Conservation (phyloP, 2,329 filamentous ascomycete species). For the Grosmannia penicillata region DNA sequence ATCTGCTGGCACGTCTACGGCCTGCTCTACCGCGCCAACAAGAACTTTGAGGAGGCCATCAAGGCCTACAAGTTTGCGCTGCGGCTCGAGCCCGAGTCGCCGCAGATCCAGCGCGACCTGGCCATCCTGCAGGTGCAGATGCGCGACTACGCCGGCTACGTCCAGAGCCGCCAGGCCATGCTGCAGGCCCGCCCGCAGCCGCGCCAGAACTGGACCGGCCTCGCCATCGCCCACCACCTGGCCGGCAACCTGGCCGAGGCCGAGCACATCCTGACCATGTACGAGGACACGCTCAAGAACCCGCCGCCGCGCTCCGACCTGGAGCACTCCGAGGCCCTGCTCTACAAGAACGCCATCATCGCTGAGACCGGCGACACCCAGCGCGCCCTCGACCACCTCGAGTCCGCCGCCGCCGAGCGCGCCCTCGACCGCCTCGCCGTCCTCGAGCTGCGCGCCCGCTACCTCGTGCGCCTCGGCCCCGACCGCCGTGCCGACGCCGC, state of each 20-base stretch:
- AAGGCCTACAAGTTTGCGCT: conserved; percentile 98
- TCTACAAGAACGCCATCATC: conserved; percentile 95
- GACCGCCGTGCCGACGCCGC: conserved; percentile 61
- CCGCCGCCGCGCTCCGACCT: conserved; percentile 64
- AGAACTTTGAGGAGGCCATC: conserved; percentile 98
- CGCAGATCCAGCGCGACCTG: conserved; percentile 86
- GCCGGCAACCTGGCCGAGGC: conserved; percentile 74
- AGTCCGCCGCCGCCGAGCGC: conserved; percentile 58
- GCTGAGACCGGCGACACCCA: conserved; percentile 75
- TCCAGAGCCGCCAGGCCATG: conserved; percentile 79
- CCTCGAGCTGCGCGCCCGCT: conserved; percentile 74
- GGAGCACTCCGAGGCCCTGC: conserved; percentile 82
- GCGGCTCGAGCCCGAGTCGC: conserved; percentile 81
- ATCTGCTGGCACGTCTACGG: conserved; percentile 99
- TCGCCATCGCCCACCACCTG: conserved; percentile 86
- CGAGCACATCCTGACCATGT: conserved; percentile 80
- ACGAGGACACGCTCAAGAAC: conserved; percentile 82
- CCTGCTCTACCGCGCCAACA: conserved; percentile 77
- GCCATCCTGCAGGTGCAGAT: conserved; percentile 91
- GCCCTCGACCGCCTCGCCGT: conserved; percentile 74
- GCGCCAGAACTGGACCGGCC: conserved; percentile 92
- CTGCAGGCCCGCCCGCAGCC: conserved; percentile 67
- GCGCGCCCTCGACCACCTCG: conserved; percentile 73
- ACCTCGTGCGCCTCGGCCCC: conserved; percentile 56
- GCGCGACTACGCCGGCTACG: conserved; percentile 86